Base-by-base conservation (phyloP, 345 rosid genomes). In the Populus davidiana region DNA sequence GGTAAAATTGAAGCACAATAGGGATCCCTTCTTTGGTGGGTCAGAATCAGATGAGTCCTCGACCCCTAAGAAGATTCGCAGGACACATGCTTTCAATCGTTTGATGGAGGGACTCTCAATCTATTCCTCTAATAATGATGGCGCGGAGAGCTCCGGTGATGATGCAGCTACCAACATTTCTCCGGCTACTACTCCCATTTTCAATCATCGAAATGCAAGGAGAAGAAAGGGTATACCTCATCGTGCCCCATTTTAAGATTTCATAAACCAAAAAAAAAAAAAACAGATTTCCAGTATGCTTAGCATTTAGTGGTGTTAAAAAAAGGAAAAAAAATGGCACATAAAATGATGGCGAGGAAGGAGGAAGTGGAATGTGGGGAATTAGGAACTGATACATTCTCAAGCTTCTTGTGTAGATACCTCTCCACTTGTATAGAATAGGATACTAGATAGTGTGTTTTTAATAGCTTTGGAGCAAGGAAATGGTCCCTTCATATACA, bases 201-300 rank as follows among this genome's bases (percentile, higher is more conserved):
- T 80, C 90, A 90, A 86, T 67, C 91, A 90, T 76, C 72, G 83
- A 73, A 92, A 91, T 80, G 90, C 96, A 38, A 86, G 93, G 75
- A 82, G 97, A 64, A 82, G 97, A 72, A 94, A 94, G 88, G 93
- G 97, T 21, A 84, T 87, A 3, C 98, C 98, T 56, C 97, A 87
- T 72, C 96, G 98, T 23, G 92, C 98, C 43, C 97, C 98, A 56
- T 76, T 76, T 69, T 76, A 21, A 76, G 54, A 52, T 39, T 35
- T 49, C 64, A 35, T 1, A 27, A 49, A 14, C 16, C 17, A 5
- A 11, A 27, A 43, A 31, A n/a, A 47, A 5, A 12, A 20, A 33
- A 52, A 72, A 7, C 3, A 21, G n/a, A 16, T 5, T 6, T 14
- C 9, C 17, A 38, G 12, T 6, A 59, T 36, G 66, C 14, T 13